These are phyloP conservation scores for Termitomyces sp. DNA, from an alignment of 768 basidiomycete genomes.

Conservation along the genomic window DNA sequence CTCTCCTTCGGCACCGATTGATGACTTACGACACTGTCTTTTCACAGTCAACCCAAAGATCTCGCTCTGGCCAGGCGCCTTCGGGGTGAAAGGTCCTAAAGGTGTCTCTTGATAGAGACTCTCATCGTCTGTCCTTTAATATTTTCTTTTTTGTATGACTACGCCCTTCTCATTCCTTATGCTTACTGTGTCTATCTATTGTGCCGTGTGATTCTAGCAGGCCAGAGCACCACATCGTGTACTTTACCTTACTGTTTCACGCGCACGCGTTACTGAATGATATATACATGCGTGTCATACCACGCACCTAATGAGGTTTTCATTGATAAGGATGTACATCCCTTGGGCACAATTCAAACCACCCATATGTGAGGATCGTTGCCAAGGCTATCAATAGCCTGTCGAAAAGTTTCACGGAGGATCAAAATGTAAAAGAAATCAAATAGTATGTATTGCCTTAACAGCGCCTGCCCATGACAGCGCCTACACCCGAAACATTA, in stretches of 20 bases:
- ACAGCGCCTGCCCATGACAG: no score
- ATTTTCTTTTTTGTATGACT: conserved; percentile 7
- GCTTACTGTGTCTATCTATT: conserved; percentile 10
- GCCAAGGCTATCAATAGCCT: no score
- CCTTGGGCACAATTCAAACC: no score
- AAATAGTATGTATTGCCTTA: no score
- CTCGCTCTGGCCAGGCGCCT: conserved; percentile 84
- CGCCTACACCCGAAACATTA: not conserved
- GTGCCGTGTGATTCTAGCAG: conserved; percentile 12
- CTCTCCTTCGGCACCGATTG: not conserved
- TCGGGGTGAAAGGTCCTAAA: conserved; percentile 80
- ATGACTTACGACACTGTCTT: conserved; percentile 16
- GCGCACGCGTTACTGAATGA: conserved; percentile 4
- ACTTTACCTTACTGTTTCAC: conserved; percentile 13
- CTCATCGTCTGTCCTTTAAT: not conserved
- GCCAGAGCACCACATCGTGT: conserved; percentile 10
- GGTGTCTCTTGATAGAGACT: conserved; percentile 1
- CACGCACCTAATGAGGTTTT: not conserved
- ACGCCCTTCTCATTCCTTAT: not conserved
- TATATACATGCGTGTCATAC: not conserved
- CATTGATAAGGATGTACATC: not conserved
- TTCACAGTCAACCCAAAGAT: conserved; percentile 77
- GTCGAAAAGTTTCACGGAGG: no score
- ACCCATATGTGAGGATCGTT: no score
- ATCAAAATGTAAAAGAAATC: no score